Base-by-base conservation (phyloP, 805 yeast genomes). In the Scheffersomyces ergatensis region DNA sequence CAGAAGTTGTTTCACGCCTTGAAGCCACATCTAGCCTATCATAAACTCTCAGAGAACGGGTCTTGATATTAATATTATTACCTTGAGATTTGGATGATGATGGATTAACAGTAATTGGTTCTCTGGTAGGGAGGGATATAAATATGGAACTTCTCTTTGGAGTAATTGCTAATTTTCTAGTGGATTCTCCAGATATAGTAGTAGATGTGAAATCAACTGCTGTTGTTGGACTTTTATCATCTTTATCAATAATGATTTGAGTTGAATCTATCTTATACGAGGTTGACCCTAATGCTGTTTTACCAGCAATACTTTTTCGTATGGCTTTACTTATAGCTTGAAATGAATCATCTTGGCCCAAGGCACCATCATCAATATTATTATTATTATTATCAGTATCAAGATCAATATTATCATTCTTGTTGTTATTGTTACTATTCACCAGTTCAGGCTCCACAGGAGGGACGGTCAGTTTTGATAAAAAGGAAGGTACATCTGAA, bases 311-410 rank as follows among this genome's bases (percentile, higher is more conserved):
- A 39, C 76, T 71, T 44, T 71, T 74, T 21, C 77, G 50, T 7
- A 74, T 71, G 2, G 76, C 72, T 4, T 66, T 63, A 43, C 72
- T 65, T n/a, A 73, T 73, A 0, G 75, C 75, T 43, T 70, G 73
- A 44, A 73, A 72, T 6, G 78, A 74, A 38, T 65, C 67, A 33
- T 71, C 74, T 29, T 19, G 36, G 37, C 12, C 27, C n/a, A n/a
- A n/a, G n/a, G n/a, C 39, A 15, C 8, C 24, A 36, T 15, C 25
- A n/a, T 29, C 19, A 19, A 18, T 36, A 14, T 4, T 21, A n/a
- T n/a, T n/a, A 9, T 7, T 21, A 7, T 6, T 6, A 11, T 17
- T 19, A 18, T 16, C 19, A 4, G 13, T 18, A 14, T 18, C 27
- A 6, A 24, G n/a, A 27, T 29, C 27, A 21, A 17, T 19, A 4